These are phyloP conservation scores for Spencermartinsiella ligniputridi DNA, from an alignment of 1,139 yeast species.

Conservation along the genomic window DNA sequence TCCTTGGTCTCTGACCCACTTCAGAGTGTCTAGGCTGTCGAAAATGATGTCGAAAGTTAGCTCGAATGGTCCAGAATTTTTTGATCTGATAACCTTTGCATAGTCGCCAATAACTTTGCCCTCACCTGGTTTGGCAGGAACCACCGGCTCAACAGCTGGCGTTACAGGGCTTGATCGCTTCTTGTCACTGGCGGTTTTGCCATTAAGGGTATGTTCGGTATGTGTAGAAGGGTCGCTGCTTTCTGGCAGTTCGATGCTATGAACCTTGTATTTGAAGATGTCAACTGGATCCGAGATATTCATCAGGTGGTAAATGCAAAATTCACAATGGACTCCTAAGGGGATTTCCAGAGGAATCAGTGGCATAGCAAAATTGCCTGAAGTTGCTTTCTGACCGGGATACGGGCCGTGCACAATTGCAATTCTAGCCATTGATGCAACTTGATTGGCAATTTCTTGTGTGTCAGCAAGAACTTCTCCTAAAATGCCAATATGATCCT, in stretches of 20 bases:
- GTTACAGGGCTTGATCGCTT: not conserved
- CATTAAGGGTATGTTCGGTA: not conserved
- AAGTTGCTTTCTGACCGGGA: no score
- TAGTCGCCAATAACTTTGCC: not conserved
- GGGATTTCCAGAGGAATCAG: no score
- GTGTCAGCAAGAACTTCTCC: no score
- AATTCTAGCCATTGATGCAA: no score
- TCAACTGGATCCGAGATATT: not conserved
- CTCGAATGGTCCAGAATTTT: constrained; percentile 3
- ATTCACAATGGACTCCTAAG: constrained; percentile 1
- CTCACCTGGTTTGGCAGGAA: not conserved
- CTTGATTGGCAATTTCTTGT: no score
- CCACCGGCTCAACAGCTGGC: not conserved
- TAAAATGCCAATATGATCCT: no score
- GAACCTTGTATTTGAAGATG: not conserved
- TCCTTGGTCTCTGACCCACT: not conserved
- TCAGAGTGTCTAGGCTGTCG: not conserved
- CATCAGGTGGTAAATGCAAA: constrained; percentile 1
- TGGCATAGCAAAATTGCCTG: no score
- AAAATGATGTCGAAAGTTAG: constrained; percentile 3
- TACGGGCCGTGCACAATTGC: no score
- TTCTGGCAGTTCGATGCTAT: not conserved
- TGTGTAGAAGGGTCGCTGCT: not conserved
- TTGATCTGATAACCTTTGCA: not conserved
- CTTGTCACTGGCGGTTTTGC: not conserved